Evolutionary conservation across 345 rosid genomes (phyloP).

Genomic region (Hirschfeldia incana): DNA sequence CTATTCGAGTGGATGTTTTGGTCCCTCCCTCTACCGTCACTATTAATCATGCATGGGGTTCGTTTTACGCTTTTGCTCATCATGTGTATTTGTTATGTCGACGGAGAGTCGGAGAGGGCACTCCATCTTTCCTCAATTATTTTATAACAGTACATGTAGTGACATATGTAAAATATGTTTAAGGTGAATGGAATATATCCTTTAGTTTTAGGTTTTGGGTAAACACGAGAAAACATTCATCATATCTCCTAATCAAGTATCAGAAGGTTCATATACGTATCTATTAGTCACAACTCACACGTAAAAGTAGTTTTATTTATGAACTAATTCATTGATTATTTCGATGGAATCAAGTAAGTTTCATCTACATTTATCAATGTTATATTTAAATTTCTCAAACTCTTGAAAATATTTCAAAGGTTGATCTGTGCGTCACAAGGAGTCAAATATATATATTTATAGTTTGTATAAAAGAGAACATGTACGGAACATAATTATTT

Average conservation of each 20-base stretch:
- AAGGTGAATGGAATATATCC: not conserved
- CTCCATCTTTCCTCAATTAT: slow-evolving; percentile 16
- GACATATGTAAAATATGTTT: not conserved
- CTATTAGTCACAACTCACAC: not conserved
- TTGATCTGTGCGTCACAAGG: not conserved
- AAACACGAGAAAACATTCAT: not conserved
- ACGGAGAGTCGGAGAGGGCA: not conserved
- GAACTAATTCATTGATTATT: not conserved
- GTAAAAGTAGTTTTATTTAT: not conserved
- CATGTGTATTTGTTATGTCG: slow-evolving; percentile 5
- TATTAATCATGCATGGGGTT: not conserved
- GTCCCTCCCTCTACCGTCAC: not conserved
- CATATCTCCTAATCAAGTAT: not conserved
- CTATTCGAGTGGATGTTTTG: slow-evolving; percentile 16
- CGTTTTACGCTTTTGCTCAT: slow-evolving; percentile 22
- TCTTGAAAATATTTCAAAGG: not conserved
- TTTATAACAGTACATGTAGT: not conserved
- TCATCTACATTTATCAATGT: not conserved
- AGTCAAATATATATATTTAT: not conserved
- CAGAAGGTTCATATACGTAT: not conserved
- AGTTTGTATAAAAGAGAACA: not conserved
- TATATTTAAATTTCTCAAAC: not conserved
- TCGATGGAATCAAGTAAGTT: not conserved
- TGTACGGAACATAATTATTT: not conserved
- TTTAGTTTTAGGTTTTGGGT: not conserved